These are phyloP conservation scores for Epicoccum sorghinum DNA, from an alignment of 2,329 filamentous ascomycete species.

Conservation along the genomic window DNA sequence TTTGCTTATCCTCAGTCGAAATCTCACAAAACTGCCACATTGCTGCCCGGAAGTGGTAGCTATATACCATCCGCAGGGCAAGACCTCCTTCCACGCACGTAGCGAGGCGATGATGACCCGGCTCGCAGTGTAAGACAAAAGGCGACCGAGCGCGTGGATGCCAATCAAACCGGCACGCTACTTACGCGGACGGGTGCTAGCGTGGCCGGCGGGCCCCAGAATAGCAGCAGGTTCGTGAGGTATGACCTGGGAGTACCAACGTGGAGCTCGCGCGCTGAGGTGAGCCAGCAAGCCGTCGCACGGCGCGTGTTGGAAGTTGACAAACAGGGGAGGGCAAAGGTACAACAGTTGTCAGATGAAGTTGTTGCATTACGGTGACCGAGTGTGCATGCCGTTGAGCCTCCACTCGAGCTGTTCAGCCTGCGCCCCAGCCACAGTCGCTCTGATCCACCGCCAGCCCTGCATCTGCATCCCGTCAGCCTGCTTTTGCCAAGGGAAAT, in stretches of 20 bases:
- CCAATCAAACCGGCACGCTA: constrained; percentile 28
- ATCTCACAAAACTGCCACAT: too few relatives aligned
- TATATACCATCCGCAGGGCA: too few relatives aligned
- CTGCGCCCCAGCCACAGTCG: constrained; percentile 25
- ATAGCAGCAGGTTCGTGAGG: constrained; percentile 34
- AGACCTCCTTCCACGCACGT: too few relatives aligned
- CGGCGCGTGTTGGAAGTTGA: not conserved
- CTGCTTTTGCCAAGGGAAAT: constrained; percentile 32
- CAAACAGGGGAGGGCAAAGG: not conserved
- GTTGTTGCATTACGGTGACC: not conserved
- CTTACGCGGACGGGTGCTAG: constrained; percentile 13
- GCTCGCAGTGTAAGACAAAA: constrained; percentile 14
- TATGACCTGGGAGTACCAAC: not conserved
- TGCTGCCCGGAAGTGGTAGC: too few relatives aligned
- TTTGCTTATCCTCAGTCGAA: too few relatives aligned
- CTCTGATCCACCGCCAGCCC: constrained; percentile 24
- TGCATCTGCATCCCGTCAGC: constrained; percentile 21
- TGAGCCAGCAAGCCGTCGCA: not conserved
- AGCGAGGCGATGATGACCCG: not conserved
- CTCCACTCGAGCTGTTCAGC: not conserved
- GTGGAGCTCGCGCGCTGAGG: constrained; percentile 15
- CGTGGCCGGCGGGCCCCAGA: constrained; percentile 17
- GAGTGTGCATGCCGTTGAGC: not conserved
- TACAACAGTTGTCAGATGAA: not conserved
- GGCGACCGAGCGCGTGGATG: constrained; percentile 9